Base-by-base conservation (phyloP, 176 grass and related monocot genomes). In the Hsuehochloa calcarea region DNA sequence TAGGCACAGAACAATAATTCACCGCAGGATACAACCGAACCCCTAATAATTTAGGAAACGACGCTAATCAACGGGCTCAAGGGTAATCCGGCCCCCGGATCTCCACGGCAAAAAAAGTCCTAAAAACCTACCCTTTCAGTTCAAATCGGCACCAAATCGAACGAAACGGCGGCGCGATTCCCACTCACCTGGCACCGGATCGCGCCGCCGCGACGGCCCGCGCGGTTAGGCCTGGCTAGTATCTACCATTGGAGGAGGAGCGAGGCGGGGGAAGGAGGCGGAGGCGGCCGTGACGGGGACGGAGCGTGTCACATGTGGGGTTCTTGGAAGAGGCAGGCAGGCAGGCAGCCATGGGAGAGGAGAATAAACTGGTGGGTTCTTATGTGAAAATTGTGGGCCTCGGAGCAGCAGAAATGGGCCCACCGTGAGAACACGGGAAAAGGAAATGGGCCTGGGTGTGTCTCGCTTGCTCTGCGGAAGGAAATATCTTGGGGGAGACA, bases 301-400 rank as follows among this genome's bases (percentile, higher is more conserved):
- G 56, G n/a, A 25, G 56, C 56, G 11, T 10, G 22, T 59, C 56
- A 59, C 56, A 23, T 60, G 56, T 13, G 78, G 78, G 22, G 74
- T 77, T 77, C 74, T 40, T 56, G 51, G 52, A 55, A 59, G 31
- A 56, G 72, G 44, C 70, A 3, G 5, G 4, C 50, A 15, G 46
- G 12, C 47, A 75, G 51, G 9, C 34, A 77, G 58, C 64, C 64
- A 54, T 68, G n/a, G n/a, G n/a, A n/a, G 1, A 65, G 64, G 23
- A 65, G 64, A 6, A 38, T 64, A 80, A 49, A 80, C 31, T 39
- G 63, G 9, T 66, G 45, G 71, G 20, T 52, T 46, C 12, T 80
- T 65, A 68, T 81, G 43, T 34, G 59, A 34, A 52, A 68, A 38
- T 46, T 31, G 78, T 68, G 79, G 64, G 64, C 79, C 5, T 60